Base-by-base conservation (phyloP, 306 rosid species). In the Quillaja saponaria region DNA sequence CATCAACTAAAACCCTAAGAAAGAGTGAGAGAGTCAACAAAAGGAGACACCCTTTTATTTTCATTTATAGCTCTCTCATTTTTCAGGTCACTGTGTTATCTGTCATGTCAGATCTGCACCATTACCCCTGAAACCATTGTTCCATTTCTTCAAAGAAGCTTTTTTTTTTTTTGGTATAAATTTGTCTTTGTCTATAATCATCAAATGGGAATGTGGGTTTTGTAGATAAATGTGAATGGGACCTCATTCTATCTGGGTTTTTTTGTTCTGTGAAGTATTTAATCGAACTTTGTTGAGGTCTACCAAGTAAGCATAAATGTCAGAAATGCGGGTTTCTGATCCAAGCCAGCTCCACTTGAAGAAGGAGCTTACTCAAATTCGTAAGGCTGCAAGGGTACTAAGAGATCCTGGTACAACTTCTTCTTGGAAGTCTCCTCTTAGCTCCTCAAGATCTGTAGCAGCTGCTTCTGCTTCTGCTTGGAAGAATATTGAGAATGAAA, bases 341-440 rank as follows among this genome's bases (percentile, higher is more conserved):
- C 95, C 81, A 16, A 85, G 95, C 73, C 84, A 80, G 72, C 94
- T 86, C 6, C 96, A 85, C 51, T 69, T 89, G 81, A 88, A 78
- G 72, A 89, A 80, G 81, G 99, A 92, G 61, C 92, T 89, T 8
- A 84, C 95, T 49, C 96, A 92, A 85, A 92, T 92, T 71, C 95
- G 97, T 0, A 92, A 92, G 61, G 99, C 99, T 28, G 84, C 99
- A 37, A 81, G 99, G 10, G 80, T 80, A 7, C 77, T 92, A 18
- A 87, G 99, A 42, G 99, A 92, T 87, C 99, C 99, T 0, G 99
- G 94, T 6, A 92, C 99, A 0, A 89, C 95, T 0, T 85, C 95
- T 18, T 92, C 99, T 0, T 89, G 95, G 96, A 84, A 82, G 72
- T 87, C 95, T 8, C 97, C 97, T 8, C 79, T 86, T 14, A 67